Base-by-base conservation (phyloP, 1,284 basidiomycete genomes). In the Tilletia caries region DNA sequence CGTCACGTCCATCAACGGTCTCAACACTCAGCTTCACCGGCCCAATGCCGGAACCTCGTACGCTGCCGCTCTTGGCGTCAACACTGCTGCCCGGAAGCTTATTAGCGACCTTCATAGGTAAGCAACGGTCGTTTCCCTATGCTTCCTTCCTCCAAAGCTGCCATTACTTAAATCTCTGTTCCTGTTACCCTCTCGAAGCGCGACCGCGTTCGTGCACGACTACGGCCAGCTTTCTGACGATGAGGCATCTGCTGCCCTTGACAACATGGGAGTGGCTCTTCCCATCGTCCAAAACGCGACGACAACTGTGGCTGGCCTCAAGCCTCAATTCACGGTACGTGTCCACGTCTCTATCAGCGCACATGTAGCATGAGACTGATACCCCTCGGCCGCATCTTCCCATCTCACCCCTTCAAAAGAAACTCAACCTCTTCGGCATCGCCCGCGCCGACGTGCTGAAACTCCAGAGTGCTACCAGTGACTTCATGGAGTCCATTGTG, bases 241-340 rank as follows among this genome's bases (percentile, higher is more conserved):
- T 12, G 58, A 33, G 32, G 32, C 58, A 29, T 25, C 20, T 6
- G 3, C 3, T 6, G 33, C 34, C 4, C 58, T 62, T n/a, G 32
- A 37, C 15, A 33, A 33, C 18, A 25, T 62, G 32, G 20, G 15
- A 13, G 3, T 18, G 8, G 29, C 58, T 13, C 58, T 62, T 15
- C 58, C 58, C 18, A 34, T n/a, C 58, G 58, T 62, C 32, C 29
- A 34, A 13, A n/a, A 62, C 34, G 58, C 58, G 18, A 33, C 58
- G 3, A 12, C 27, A 29, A 29, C 27, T 5, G 58, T 62, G 13
- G 32, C 32, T 37, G 58, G 3, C 3, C 58, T 62, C 58, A 62
- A 62, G 32, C 6, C 58, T 13, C 15, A 33, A 3, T 62, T 62
- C 18, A 13, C 3, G 29, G 58, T 62, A 29, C 20, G 58, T 34